phyloP scores from a whole-genome alignment of 257 asterid genomes.

The Solanum chilense region DNA sequence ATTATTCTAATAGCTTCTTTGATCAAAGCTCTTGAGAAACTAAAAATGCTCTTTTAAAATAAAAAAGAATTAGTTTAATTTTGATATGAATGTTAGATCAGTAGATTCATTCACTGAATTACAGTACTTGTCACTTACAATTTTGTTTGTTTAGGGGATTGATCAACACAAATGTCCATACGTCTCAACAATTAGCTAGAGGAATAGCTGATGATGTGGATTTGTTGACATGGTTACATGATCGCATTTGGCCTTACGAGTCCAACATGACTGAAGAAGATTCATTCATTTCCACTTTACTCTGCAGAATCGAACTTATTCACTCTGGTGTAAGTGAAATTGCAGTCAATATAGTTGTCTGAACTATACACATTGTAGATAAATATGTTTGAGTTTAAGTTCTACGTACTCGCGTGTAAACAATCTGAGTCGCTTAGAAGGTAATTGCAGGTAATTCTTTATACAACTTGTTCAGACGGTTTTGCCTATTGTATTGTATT shows the following conservation, averaged over 20 bases:
- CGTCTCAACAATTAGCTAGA: slow-evolving; percentile 71
- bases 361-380: background rate
- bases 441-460: background rate
- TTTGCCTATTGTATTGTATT: too few species aligned
- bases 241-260: slow-evolving; percentile 78
- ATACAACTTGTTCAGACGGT: too few species aligned
- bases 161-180: slow-evolving; percentile 73
- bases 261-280: slow-evolving; percentile 63
- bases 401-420: background rate
- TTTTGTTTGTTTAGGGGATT: slow-evolving; percentile 22
- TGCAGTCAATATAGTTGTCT: background rate
- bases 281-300: slow-evolving; percentile 63
- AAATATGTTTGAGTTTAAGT: background rate
- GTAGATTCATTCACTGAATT: too few species aligned
- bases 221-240: slow-evolving; percentile 74
- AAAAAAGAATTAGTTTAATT: background rate
- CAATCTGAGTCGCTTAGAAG: background rate
- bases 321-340: slow-evolving; percentile 56
- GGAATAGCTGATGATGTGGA: slow-evolving; percentile 79
- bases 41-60: background rate
- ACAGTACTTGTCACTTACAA: too few species aligned
- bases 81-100: too few species aligned
- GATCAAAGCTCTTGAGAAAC: background rate
- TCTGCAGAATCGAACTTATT: slow-evolving; percentile 79
- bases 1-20: background rate